Percentiles rank a stretch among this genome's conserved stretches.
These are phyloP conservation scores for Begonia fuchsioides DNA, from an alignment of 306 rosid species.

Conservation along the genomic window DNA sequence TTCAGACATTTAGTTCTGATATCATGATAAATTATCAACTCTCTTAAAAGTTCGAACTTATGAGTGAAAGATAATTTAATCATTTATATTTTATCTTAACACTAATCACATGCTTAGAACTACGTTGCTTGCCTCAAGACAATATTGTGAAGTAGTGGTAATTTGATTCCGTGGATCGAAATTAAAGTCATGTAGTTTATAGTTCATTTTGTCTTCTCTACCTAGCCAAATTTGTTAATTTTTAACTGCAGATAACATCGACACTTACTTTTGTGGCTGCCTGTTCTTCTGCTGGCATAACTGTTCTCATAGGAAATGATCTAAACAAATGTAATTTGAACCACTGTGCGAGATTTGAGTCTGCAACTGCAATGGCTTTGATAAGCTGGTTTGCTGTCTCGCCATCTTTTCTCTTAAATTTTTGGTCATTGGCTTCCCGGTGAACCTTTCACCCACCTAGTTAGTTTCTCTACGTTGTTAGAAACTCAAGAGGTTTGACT, in stretches of 20 bases:
- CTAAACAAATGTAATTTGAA: conserved; percentile 17
- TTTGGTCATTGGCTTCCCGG: conserved; percentile 28
- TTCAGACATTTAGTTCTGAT: too few species aligned
- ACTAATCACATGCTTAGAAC: too few species aligned
- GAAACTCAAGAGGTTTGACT: conserved; percentile 2
- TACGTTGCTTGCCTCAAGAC: too few species aligned
- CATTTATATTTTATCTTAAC: too few species aligned
- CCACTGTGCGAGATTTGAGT: conserved; percentile 21
- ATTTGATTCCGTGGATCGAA: too few species aligned
- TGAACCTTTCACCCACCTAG: neutral
- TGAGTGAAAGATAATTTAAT: too few species aligned
- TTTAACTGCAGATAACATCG: conserved; percentile 19
- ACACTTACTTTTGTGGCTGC: conserved; percentile 32
- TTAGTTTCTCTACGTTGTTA: conserved; percentile 4
- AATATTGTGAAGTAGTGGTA: too few species aligned
- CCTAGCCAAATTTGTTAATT: neutral
- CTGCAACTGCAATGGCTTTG: conserved; percentile 37
- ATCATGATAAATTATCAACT: too few species aligned
- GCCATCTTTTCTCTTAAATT: conserved; percentile 29
- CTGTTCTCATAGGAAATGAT: conserved; percentile 25
- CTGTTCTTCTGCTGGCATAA: conserved; percentile 35
- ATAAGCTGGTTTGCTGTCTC: conserved; percentile 31
- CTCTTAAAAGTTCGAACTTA: too few species aligned
- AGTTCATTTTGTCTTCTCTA: neutral
- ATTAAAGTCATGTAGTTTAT: too few species aligned